A percentile compares a stretch with the other conserved stretches of the same genome.
Evolutionary conservation across 305 asterid species (phyloP).

Genomic region (Nicotiana rustica): DNA sequence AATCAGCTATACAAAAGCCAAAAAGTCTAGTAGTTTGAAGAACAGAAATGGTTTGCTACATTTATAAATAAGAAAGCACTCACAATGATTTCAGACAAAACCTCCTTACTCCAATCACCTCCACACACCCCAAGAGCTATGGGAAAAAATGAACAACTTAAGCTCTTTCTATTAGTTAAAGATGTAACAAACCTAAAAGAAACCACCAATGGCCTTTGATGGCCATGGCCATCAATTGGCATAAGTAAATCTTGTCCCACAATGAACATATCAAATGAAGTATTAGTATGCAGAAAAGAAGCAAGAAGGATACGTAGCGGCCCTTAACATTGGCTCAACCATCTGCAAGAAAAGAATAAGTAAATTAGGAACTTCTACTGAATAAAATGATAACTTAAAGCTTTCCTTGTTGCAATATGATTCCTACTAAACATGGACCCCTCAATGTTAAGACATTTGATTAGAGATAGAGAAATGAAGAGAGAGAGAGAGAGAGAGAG

Average conservation of each 20-base stretch:
- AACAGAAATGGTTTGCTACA: neutral
- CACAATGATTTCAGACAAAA: neutral
- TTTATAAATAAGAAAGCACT: neutral
- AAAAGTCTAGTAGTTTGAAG: neutral
- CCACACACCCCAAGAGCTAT: neutral
- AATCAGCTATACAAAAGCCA: neutral
- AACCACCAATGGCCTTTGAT: conserved; percentile 1
- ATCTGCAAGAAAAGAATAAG: conserved; percentile 60
- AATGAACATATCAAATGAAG: neutral
- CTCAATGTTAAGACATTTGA: neutral
- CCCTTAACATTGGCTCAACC: conserved; percentile 86
- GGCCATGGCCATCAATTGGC: neutral
- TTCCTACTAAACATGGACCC: neutral
- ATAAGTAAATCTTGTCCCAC: neutral
- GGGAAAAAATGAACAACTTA: conserved; percentile 22
- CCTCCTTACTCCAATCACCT: neutral
- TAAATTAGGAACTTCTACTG: conserved; percentile 33
- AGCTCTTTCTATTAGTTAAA: conserved; percentile 21
- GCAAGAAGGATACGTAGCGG: conserved; percentile 53
- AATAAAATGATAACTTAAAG: conserved; percentile 12
- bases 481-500: too few species aligned
- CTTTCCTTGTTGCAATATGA: neutral
- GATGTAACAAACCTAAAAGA: neutral
- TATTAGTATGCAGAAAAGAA: neutral
- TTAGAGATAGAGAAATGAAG: neutral